Percentiles rank a stretch among this genome's conserved stretches.
Conservation (phyloP, 2,329 filamentous ascomycete genomes). For the Pochonia chlamydosporia region DNA sequence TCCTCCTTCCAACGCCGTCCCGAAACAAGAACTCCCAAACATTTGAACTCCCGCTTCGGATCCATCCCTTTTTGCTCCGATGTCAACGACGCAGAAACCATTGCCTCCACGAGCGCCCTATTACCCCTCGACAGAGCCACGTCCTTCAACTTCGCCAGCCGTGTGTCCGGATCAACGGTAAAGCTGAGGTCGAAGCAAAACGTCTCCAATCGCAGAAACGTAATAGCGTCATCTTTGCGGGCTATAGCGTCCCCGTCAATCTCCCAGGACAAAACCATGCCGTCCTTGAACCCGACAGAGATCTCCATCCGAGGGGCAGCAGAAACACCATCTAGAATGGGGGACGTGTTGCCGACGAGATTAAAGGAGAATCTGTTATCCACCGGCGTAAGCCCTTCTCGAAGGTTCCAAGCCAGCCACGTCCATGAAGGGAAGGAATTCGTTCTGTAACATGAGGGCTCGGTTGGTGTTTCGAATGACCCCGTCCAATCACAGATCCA, state of each 20-base stretch:
- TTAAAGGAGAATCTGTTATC: slow-evolving; percentile 22
- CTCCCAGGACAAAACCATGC: slow-evolving; percentile 28
- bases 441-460: slow-evolving; percentile 18
- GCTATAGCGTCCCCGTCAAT: slow-evolving; percentile 26
- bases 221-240: slow-evolving; percentile 18
- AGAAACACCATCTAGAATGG: slow-evolving; percentile 22
- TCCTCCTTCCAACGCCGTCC: slow-evolving; percentile 23
- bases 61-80: not conserved
- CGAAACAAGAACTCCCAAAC: slow-evolving; percentile 20
- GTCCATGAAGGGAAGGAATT: slow-evolving; percentile 29
- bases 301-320: slow-evolving; percentile 27
- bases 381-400: slow-evolving; percentile 10
- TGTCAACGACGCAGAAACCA: slow-evolving; percentile 16
- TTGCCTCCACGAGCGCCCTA: slow-evolving; percentile 11
- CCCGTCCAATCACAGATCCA: slow-evolving; percentile 24
- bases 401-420: slow-evolving; percentile 30
- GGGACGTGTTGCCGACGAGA: slow-evolving; percentile 21
- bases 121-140: slow-evolving; percentile 16
- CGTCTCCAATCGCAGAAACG: slow-evolving; percentile 27
- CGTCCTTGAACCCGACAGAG: slow-evolving; percentile 28
- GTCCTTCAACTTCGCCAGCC: slow-evolving; percentile 2
- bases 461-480: slow-evolving; percentile 12
- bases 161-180: slow-evolving; percentile 11
- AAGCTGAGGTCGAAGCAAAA: slow-evolving; percentile 27
- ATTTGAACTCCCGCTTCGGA: not conserved